These are phyloP conservation scores for Solanum neorickii DNA, from an alignment of 257 asterid genomes.

Conservation along the genomic window DNA sequence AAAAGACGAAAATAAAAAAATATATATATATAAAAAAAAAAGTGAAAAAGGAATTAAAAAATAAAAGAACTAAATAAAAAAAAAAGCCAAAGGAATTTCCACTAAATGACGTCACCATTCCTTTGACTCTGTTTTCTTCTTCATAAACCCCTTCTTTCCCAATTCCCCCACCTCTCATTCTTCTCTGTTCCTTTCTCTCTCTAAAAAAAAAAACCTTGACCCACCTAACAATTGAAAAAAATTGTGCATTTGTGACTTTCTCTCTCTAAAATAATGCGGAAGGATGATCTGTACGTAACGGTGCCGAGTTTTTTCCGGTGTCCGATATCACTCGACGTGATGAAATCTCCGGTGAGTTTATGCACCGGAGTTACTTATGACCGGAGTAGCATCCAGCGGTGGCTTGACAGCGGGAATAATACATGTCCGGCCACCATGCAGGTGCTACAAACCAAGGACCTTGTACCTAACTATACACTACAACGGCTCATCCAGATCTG, in stretches of 20 bases:
- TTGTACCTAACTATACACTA: conserved; percentile 67
- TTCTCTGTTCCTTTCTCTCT: background rate
- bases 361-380: conserved; percentile 90
- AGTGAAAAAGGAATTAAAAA: conserved; percentile 1
- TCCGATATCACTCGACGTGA: conserved; percentile 73
- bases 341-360: conserved; percentile 80
- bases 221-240: background rate
- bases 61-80: background rate
- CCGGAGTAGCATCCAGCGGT: conserved; percentile 64
- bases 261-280: conserved; percentile 34
- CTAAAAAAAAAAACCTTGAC: background rate
- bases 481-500: conserved; percentile 68
- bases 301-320: conserved; percentile 69
- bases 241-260: background rate
- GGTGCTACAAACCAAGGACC: conserved; percentile 40
- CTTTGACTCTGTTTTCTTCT: conserved; percentile 29
- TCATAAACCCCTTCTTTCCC: background rate
- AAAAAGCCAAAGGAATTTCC: background rate
- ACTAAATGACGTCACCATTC: conserved; percentile 22
- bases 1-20: background rate
- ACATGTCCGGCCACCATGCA: conserved; percentile 98
- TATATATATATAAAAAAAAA: background rate
- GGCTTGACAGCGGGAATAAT: conserved; percentile 81
- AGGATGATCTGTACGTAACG: conserved; percentile 33
- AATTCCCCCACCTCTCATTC: background rate